These are phyloP conservation scores for Cytauxzoon felis DNA, from an alignment of 169 alveolate genomes.

Conservation along the genomic window DNA sequence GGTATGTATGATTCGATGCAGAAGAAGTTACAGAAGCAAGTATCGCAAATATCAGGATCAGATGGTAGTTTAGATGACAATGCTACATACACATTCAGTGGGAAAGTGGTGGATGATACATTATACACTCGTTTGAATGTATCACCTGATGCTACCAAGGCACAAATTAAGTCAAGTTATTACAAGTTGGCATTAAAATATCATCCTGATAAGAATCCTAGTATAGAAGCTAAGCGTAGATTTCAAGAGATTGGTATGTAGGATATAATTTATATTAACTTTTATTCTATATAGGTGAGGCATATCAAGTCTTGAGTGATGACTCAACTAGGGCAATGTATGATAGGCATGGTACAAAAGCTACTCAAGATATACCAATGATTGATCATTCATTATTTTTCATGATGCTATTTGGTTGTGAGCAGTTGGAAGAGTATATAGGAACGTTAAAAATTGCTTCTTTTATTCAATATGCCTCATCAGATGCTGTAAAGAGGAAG, in stretches of 20 bases:
- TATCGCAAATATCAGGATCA: neutral
- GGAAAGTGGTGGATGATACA: conserved; percentile 56
- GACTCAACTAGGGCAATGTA: conserved; percentile 53
- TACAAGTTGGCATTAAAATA: conserved; percentile 86
- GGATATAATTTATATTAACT: neutral
- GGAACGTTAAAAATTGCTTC: conserved; percentile 66
- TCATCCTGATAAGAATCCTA: conserved; percentile 90
- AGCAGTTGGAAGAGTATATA: conserved; percentile 60
- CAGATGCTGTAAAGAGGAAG: neutral
- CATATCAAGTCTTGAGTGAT: conserved; percentile 67
- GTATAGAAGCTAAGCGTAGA: conserved; percentile 63
- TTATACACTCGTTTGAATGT: conserved; percentile 64
- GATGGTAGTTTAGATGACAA: neutral
- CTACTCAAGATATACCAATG: conserved; percentile 38
- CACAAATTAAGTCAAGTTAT: conserved; percentile 85
- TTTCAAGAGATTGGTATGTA: conserved; percentile 68
- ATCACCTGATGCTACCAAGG: conserved; percentile 71
- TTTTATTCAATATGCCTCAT: conserved; percentile 34
- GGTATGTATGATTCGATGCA: neutral
- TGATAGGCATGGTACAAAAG: conserved; percentile 58
- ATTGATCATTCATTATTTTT: conserved; percentile 63
- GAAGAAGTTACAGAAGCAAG: neutral
- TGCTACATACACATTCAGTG: neutral
- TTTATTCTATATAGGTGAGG: conserved; percentile 53
- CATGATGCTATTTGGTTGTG: conserved; percentile 71